Evolutionary conservation across 805 yeast species (phyloP), one percentile per base, ranked within the genome.

Genomic region (Metschnikowia amazonensis): DNA sequence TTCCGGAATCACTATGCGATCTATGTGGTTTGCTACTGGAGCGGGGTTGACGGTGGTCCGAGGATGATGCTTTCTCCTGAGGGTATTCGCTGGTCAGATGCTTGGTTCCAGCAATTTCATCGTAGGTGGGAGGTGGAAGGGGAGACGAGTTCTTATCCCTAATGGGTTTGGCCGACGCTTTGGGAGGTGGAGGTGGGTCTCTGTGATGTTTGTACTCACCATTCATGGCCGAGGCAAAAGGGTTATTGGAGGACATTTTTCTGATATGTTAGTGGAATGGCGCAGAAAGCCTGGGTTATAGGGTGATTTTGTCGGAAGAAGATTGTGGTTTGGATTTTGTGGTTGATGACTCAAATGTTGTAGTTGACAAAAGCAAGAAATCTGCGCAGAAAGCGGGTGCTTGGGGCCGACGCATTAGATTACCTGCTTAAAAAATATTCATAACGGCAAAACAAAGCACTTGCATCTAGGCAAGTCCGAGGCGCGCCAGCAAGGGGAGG

Each of bases 101-200:
- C 21, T 70, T 72, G 14, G 67, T 62, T n/a, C 80, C 80, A 2
- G 87, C 81, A 17, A 75, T 84, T 53, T 83, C 89, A 52, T 82
- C 86, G 57, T 84, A 83, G 0, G 88, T 72, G 6, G 89, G 89
- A 5, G 88, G 87, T 2, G 62, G 63, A 5, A 75, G 44, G 14
- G 71, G n/a, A 60, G 49, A 21, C 63, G 45, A 16, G 56, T 61
- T 23, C 60, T 59, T 39, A 53, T 37, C 40, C 44, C 49, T 45
- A 43, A 13, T 34, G 20, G 39, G 48, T 36, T 45, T 31, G 21
- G 30, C 21, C 32, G 51, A 44, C 2, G 46, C 35, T 20, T 47
- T 29, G 17, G 69, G 69, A 6, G 56, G 61, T 3, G 67, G 67
- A 9, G 72, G 70, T 2, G 72, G 64, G 31, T 60, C 67, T 42